phyloP scores from a whole-genome alignment of 2,329 filamentous ascomycete genomes.

The Didymella segeticola region DNA sequence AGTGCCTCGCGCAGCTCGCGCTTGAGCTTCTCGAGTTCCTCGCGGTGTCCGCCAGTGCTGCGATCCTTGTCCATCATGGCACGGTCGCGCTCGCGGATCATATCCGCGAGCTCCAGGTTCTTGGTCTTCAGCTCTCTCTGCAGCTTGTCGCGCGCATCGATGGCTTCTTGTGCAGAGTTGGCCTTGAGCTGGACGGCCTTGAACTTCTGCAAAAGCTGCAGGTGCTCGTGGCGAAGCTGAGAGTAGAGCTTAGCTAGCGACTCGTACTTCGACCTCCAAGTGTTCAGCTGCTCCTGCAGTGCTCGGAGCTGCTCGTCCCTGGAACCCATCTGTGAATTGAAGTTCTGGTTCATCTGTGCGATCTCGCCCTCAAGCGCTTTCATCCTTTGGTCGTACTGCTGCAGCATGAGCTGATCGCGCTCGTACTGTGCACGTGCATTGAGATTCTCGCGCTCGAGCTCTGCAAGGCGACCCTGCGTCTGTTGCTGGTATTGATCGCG shows the following conservation, averaged over 20 bases:
- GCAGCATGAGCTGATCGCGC: constrained; percentile 94
- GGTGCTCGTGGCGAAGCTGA: constrained; percentile 90
- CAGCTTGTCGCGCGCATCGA: constrained; percentile 91
- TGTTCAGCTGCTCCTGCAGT: constrained; percentile 95
- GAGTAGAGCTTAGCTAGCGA: constrained; percentile 96
- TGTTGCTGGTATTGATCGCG: constrained; percentile 91
- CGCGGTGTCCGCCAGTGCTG: constrained; percentile 82
- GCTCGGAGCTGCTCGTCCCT: constrained; percentile 94
- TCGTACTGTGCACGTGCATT: constrained; percentile 95
- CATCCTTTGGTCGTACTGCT: constrained; percentile 92
- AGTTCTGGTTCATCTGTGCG: constrained; percentile 78
- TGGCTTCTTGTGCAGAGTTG: constrained; percentile 94
- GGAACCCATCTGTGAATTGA: constrained; percentile 82
- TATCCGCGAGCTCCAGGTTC: constrained; percentile 97
- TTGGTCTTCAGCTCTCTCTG: constrained; percentile 99
- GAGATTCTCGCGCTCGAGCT: constrained; percentile 93
- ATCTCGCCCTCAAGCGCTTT: constrained; percentile 92
- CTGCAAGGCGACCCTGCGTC: constrained; percentile 92
- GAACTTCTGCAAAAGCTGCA: constrained; percentile 94
- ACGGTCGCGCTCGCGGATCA: constrained; percentile 96
- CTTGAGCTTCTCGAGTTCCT: constrained; percentile 93
- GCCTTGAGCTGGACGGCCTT: constrained; percentile 96
- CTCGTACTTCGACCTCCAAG: constrained; percentile 97
- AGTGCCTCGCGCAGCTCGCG: constrained; percentile 91
- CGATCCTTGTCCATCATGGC: constrained; percentile 93